Base-by-base conservation (phyloP, 2,329 filamentous ascomycete species). In the Pyricularia sp. region DNA sequence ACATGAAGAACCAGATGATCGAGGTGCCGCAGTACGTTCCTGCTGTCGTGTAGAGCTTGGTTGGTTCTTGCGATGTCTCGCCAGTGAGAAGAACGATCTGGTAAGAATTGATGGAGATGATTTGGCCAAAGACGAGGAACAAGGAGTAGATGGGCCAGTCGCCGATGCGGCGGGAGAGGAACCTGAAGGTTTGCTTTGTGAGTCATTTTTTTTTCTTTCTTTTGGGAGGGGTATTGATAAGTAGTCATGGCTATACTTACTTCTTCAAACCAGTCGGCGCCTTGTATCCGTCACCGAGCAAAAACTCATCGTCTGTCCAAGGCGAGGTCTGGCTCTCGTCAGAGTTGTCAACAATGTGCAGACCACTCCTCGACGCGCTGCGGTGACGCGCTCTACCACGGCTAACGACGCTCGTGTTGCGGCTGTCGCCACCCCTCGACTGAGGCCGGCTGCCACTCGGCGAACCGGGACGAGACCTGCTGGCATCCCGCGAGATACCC, bases 81-180 rank as follows among this genome's bases (percentile, higher is more conserved):
- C 55, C 55, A 13, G 55, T 59, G 55, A 59, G 55, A 7, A 59
- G 55, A 3, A 59, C 55, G 55, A 88, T 84, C 70, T 88, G 86
- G 73, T 88, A 88, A 0, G 84, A 87, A 73, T 87, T 88, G 65
- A 84, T 83, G 1, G 85, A 83, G 62, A 88, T 82, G 66, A 88
- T 83, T 69, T 88, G 85, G 26, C 83, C 82, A 4, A 59, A 28
- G 26, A 59, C 28, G 24, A 59, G 28, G 55, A 59, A 59, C 2
- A 59, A 28, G 10, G 55, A 59, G 55, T 59, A 59, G 55, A 59
- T 24, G 55, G 55, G 55, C 55, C 55, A 59, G 24, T 59, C 55
- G 55, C 55, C 55, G 28, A 59, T 16, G 55, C 55, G 55, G 28
- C 55, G 55, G 24, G 55, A 59, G 26, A 59, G 28, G 55, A 59